phyloP scores from a whole-genome alignment of 768 basidiomycete genomes.

The Boletus tomentosulus region DNA sequence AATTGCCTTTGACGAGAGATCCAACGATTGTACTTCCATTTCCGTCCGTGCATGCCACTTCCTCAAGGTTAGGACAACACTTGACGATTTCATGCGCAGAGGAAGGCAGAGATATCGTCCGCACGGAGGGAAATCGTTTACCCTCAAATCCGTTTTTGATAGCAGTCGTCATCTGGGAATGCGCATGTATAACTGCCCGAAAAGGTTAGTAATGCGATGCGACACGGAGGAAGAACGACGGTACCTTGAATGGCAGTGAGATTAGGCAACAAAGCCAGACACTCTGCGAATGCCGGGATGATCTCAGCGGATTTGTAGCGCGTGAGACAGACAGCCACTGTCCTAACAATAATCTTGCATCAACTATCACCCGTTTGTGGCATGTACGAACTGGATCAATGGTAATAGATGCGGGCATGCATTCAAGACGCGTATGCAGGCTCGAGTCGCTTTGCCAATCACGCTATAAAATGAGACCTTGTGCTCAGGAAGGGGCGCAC shows the following conservation, averaged over 20 bases:
- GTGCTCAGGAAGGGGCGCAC: not conserved
- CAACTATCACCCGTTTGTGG: too few relatives aligned
- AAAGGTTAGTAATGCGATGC: not conserved
- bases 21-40: constrained; percentile 1
- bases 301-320: not conserved
- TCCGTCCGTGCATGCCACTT: constrained; percentile 7
- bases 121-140: constrained; percentile 5
- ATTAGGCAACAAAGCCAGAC: not conserved
- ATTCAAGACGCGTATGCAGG: not conserved
- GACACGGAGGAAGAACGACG: not conserved
- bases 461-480: not conserved
- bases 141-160: constrained; percentile 9
- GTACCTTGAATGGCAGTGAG: not conserved
- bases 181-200: constrained; percentile 3
- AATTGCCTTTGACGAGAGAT: constrained; percentile 5
- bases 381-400: constrained; percentile 3
- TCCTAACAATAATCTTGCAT: not conserved
- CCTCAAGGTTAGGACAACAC: constrained; percentile 9
- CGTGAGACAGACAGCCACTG: not conserved
- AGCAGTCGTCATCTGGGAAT: not conserved
- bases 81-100: constrained; percentile 8
- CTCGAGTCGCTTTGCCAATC: not conserved
- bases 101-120: constrained; percentile 5
- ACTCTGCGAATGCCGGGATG: constrained; percentile 6
- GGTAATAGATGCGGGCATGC: constrained; percentile 3